Evolutionary conservation across 2,329 filamentous ascomycete species (phyloP).

Genomic region (Diaporthe sp.): DNA sequence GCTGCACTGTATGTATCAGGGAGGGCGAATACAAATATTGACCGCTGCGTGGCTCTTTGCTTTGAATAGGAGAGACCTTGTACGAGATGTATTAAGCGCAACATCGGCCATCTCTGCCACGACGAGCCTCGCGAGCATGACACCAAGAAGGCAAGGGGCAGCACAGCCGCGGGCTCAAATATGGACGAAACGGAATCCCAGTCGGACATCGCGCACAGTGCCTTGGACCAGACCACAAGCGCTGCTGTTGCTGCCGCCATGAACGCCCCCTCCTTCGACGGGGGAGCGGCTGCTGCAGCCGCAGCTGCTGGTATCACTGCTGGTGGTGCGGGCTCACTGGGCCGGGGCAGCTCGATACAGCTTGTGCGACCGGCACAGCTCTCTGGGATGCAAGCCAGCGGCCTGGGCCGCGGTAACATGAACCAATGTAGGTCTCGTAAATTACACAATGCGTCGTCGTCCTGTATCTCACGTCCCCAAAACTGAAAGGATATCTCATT

Average conservation of each 20-base stretch:
- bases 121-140: constrained; percentile 93
- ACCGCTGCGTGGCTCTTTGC: constrained; percentile 48
- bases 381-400: constrained; percentile 75
- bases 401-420: constrained; percentile 71
- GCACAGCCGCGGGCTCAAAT: constrained; percentile 65
- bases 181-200: constrained; percentile 72
- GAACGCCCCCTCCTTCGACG: constrained; percentile 64
- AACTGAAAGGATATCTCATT: constrained; percentile 37
- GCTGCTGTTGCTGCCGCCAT: constrained; percentile 59
- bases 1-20: constrained; percentile 36
- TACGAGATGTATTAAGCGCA: constrained; percentile 97
- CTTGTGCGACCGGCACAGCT: constrained; percentile 80
- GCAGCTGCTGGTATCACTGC: constrained; percentile 40
- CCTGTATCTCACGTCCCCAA: constrained; percentile 15
- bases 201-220: constrained; percentile 66
- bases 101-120: constrained; percentile 98
- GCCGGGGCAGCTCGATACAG: constrained; percentile 70
- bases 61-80: constrained; percentile 87
- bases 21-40: constrained; percentile 53
- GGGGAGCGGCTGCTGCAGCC: constrained; percentile 49
- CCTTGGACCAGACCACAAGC: constrained; percentile 63
- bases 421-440: constrained; percentile 78
- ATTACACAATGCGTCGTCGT: constrained; percentile 33
- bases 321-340: constrained; percentile 56
- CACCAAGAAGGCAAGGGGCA: constrained; percentile 83